phyloP scores from a whole-genome alignment of 2,329 filamentous ascomycete species.

The Teratosphaeria viscida region DNA sequence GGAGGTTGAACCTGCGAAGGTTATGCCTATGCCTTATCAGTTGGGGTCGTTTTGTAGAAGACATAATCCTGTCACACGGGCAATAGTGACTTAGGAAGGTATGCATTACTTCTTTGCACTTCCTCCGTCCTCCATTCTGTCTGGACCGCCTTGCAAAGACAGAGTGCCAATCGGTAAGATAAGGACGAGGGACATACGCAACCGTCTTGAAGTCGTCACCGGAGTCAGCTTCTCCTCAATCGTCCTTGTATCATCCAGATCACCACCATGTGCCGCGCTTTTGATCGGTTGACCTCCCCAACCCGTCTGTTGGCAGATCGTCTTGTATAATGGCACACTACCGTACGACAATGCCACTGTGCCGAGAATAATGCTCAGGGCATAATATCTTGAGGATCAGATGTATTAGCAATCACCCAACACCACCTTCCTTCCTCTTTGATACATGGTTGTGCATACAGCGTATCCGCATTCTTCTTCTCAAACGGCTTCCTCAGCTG shows the following conservation, averaged over 20 bases:
- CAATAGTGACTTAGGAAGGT: background rate
- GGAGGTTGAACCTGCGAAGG: constrained; percentile 90
- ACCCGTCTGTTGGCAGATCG: constrained; percentile 78
- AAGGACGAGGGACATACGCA: constrained; percentile 40
- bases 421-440: background rate
- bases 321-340: constrained; percentile 79
- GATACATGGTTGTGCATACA: constrained; percentile 32
- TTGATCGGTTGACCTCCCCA: constrained; percentile 91
- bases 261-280: constrained; percentile 55
- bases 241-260: constrained; percentile 14
- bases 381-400: constrained; percentile 48
- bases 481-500: constrained; percentile 54
- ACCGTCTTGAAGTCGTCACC: constrained; percentile 67
- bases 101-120: background rate
- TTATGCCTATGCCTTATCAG: constrained; percentile 45
- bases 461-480: constrained; percentile 56
- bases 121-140: background rate
- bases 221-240: constrained; percentile 64
- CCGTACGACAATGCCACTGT: constrained; percentile 74
- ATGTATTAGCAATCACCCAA: constrained; percentile 23
- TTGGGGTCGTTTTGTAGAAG: background rate
- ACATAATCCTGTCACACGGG: background rate
- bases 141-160: background rate
- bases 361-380: constrained; percentile 64
- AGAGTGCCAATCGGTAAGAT: background rate